Evolutionary conservation across 2,329 filamentous ascomycete species (phyloP).

Genomic region (Penicillium sp.): DNA sequence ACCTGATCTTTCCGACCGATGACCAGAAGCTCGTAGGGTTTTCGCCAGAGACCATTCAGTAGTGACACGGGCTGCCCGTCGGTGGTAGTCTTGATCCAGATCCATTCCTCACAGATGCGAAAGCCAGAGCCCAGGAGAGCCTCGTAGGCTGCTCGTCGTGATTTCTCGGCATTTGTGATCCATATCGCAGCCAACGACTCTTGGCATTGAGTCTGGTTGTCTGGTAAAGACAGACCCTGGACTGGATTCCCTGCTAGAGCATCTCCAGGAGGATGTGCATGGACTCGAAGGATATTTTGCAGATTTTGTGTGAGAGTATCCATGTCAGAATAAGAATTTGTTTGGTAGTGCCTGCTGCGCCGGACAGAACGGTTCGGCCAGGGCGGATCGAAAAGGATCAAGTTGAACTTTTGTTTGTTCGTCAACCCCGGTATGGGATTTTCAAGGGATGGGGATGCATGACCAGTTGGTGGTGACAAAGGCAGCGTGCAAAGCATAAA

Average conservation of each 20-base stretch:
- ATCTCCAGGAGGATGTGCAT: slow-evolving; percentile 37
- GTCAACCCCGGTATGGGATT: slow-evolving; percentile 29
- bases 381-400: slow-evolving; percentile 62
- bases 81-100: slow-evolving; percentile 60
- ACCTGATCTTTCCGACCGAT: slow-evolving; percentile 37
- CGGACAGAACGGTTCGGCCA: slow-evolving; percentile 62
- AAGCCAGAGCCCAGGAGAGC: slow-evolving; percentile 49
- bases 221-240: slow-evolving; percentile 29
- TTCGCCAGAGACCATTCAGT: slow-evolving; percentile 55
- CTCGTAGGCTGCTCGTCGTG: slow-evolving; percentile 48
- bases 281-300: slow-evolving; percentile 44
- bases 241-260: slow-evolving; percentile 9
- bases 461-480: slow-evolving; percentile 20
- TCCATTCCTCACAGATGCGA: slow-evolving; percentile 57
- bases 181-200: slow-evolving; percentile 53
- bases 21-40: slow-evolving; percentile 61
- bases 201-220: slow-evolving; percentile 2
- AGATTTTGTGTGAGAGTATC: slow-evolving; percentile 35
- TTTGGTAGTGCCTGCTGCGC: slow-evolving; percentile 50
- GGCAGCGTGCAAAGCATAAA: slow-evolving; percentile 46
- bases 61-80: slow-evolving; percentile 53
- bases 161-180: slow-evolving; percentile 58
- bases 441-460: slow-evolving; percentile 1
- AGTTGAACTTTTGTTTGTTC: slow-evolving; percentile 48
- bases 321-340: slow-evolving; percentile 30